Conservation (phyloP, 2,329 filamentous ascomycete species). For the Aspergillus uvarum region DNA sequence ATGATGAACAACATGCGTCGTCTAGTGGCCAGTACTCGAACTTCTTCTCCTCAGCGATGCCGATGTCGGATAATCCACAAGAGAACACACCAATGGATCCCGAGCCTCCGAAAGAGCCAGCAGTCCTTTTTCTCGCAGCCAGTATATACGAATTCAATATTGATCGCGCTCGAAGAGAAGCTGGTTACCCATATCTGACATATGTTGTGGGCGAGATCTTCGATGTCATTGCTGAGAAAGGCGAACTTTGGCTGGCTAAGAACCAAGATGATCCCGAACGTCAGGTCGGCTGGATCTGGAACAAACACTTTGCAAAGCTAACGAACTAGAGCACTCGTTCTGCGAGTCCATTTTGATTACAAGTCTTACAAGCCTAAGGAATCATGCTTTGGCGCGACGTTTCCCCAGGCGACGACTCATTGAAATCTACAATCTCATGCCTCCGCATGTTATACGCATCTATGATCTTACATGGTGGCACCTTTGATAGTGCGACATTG, state of each 20-base stretch:
- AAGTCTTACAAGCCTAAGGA: background rate
- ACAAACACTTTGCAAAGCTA: conserved; percentile 82
- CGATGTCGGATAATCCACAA: conserved; percentile 65
- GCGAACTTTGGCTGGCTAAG: conserved; percentile 94
- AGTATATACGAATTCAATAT: conserved; percentile 98
- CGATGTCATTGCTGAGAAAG: conserved; percentile 92
- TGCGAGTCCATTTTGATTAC: background rate
- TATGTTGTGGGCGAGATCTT: conserved; percentile 95
- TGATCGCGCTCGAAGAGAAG: conserved; percentile 84
- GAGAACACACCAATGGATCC: conserved; percentile 44
- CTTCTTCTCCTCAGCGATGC: conserved; percentile 83
- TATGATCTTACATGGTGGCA: background rate
- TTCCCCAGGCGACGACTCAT: background rate
- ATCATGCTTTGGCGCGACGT: background rate
- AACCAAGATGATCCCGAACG: conserved; percentile 87
- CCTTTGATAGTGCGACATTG: background rate
- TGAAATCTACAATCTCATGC: background rate
- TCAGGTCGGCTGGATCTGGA: conserved; percentile 96
- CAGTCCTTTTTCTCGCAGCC: conserved; percentile 84
- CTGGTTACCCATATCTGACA: conserved; percentile 91
- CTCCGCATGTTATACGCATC: background rate
- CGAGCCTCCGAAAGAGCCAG: conserved; percentile 45
- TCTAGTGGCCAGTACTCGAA: conserved; percentile 65
- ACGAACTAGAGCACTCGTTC: conserved; percentile 18
- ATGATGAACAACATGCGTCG: conserved; percentile 31